A percentile compares a stretch with the other conserved stretches of the same genome.
Evolutionary conservation across 2,329 filamentous ascomycete species (phyloP).

Genomic region (Plenodomus lindquistii): DNA sequence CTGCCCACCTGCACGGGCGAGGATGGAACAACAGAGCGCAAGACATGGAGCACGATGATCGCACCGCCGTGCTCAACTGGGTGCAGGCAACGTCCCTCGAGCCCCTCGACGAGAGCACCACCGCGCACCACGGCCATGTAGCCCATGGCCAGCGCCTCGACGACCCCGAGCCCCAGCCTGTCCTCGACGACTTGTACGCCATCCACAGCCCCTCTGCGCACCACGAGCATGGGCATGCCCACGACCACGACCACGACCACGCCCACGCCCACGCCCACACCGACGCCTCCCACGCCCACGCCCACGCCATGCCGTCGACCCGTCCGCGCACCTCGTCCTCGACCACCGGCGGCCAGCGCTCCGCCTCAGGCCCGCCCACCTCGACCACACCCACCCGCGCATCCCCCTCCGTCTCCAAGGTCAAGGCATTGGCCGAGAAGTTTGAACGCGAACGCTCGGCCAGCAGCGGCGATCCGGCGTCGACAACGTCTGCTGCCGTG

Average conservation of each 20-base stretch:
- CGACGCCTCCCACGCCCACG: conserved; percentile 35
- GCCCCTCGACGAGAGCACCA: conserved; percentile 30
- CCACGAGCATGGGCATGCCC: conserved; percentile 15
- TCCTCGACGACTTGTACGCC: conserved; percentile 37
- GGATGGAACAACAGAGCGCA: conserved; percentile 20
- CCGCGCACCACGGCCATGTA: conserved; percentile 9
- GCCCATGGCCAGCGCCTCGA: conserved; percentile 1
- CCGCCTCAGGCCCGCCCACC: conserved; percentile 36
- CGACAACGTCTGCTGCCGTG: conserved; percentile 6
- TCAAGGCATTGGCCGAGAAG: conserved; percentile 42
- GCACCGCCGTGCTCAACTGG: conserved; percentile 38
- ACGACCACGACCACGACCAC: conserved; percentile 22
- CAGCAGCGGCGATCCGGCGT: conserved; percentile 23
- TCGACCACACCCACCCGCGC: conserved; percentile 25
- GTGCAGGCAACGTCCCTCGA: conserved; percentile 20
- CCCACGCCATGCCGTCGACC: conserved; percentile 24
- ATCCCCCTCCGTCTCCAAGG: conserved; percentile 31
- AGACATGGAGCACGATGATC: conserved; percentile 36
- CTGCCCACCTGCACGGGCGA: conserved; percentile 6
- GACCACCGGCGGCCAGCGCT: conserved; percentile 32
- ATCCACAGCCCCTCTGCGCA: conserved; percentile 16
- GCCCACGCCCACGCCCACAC: conserved; percentile 27
- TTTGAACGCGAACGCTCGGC: conserved; percentile 40
- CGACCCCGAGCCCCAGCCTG: conserved; percentile 8
- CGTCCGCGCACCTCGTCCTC: conserved; percentile 6